Evolutionary conservation across 495 filamentous ascomycete genomes (phyloP), one percentile per base, ranked within the genome.

Genomic region (Neurospora pannonica): DNA sequence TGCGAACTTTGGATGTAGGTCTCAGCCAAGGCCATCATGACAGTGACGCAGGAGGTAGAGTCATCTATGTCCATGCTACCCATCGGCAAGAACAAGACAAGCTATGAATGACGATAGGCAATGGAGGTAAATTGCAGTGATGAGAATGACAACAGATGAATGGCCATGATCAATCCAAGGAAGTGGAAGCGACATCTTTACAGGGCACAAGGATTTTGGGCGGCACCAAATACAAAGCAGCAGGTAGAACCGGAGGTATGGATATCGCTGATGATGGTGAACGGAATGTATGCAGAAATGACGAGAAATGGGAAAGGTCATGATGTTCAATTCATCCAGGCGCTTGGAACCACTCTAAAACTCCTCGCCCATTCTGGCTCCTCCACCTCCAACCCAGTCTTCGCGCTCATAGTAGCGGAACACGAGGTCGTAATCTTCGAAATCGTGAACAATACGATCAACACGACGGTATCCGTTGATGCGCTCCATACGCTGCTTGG

Each of bases 361-460:
- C 38, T 81, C 78, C 79, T 87, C 86, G 28, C 54, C 94, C 79
- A 97, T 85, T 74, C 92, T 87, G 74, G 92, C 90, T 72, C 86
- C 86, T 75, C 92, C 91, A 17, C 84, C 83, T 76, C 93, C 93
- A 82, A 91, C 89, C 95, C 94, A 98, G 76, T 92, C 95, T 76
- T 95, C 88, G 72, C 94, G 90, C 86, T 98, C 95, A 81, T 97
- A 99, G 86, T 93, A 98, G 74, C 95, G 90, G 84, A 99, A 99
- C 70, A 99, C 92, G 39, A 98, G 87, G 83, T 98, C 94, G 80
- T 99, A 99, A 40, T 96, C 97, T 78, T 99, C 95, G 75, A 99
- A 89, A 78, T 98, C 96, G 79, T 99, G 97, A 39, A 98, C 94
- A 75, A 98, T 98, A 71, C 94, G 92, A 80, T 99, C 97, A 60